Percentiles rank a stretch among this genome's conserved stretches.
These are phyloP conservation scores for Chlorella sp. DNA, from an alignment of 139 green algal genomes.

Conservation along the genomic window DNA sequence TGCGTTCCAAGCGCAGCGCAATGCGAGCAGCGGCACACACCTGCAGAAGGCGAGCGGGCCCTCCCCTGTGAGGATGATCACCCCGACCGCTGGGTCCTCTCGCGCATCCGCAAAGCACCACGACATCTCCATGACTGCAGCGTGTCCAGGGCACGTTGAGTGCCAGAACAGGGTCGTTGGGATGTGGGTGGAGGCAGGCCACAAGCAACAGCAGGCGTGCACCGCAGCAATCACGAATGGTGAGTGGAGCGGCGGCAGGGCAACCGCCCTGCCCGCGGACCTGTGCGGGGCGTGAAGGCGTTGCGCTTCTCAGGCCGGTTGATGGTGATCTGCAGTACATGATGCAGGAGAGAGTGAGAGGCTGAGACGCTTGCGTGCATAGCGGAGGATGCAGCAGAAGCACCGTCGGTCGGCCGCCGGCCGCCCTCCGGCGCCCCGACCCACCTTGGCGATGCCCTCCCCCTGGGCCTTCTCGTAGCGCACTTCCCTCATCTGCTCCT, in stretches of 20 bases:
- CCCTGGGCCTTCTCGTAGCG: constrained; percentile 87
- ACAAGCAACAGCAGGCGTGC: no score
- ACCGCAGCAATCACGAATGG: no score
- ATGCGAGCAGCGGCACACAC: no score
- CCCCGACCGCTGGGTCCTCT: constrained; percentile 91
- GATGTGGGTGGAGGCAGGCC: neutral
- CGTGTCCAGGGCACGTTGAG: neutral
- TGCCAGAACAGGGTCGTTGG: neutral
- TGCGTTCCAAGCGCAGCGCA: no score
- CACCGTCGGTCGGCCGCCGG: neutral
- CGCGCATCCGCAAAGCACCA: constrained; percentile 90
- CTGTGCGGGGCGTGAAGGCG: constrained; percentile 94
- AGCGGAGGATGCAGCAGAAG: no score
- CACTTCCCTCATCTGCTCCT: constrained; percentile 79
- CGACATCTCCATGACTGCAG: constrained; percentile 87
- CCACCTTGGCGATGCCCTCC: constrained; percentile 93
- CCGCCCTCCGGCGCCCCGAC: neutral
- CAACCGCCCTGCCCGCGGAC: constrained; percentile 49
- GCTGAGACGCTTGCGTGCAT: no score
- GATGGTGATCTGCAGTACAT: constrained; percentile 91
- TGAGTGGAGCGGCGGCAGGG: no score
- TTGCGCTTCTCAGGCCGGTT: constrained; percentile 95
- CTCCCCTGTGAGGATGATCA: constrained; percentile 93
- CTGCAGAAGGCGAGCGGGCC: constrained; percentile 92
- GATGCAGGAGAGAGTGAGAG: no score